Conservation (phyloP, 2,329 filamentous ascomycete species). For the Talaromyces albobiverticillius region DNA sequence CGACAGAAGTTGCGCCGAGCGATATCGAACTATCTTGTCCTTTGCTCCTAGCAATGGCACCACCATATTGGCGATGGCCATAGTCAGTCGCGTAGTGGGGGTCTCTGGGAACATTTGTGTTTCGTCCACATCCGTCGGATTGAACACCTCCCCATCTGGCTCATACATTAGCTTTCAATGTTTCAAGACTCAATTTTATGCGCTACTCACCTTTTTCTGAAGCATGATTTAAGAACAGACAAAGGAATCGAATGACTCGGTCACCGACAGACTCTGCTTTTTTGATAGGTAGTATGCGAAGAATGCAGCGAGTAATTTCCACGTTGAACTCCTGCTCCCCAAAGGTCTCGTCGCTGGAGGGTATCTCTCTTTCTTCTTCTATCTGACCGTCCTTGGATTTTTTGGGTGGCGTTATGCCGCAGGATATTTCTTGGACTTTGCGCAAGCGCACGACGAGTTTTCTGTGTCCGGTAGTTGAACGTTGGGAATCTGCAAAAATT, state of each 20-base stretch:
- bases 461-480: slow-evolving; percentile 82
- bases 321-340: slow-evolving; percentile 83
- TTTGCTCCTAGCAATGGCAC: slow-evolving; percentile 78
- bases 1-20: slow-evolving; percentile 83
- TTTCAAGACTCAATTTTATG: background rate
- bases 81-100: slow-evolving; percentile 75
- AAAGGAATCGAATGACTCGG: slow-evolving; percentile 78
- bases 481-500: slow-evolving; percentile 78
- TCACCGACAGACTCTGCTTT: slow-evolving; percentile 90
- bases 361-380: slow-evolving; percentile 49
- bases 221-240: slow-evolving; percentile 75
- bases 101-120: slow-evolving; percentile 74
- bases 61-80: slow-evolving; percentile 68
- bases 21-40: slow-evolving; percentile 88
- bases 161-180: slow-evolving; percentile 29
- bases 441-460: slow-evolving; percentile 84
- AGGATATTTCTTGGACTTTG: slow-evolving; percentile 85
- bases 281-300: slow-evolving; percentile 80
- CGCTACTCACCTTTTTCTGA: slow-evolving; percentile 52
- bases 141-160: slow-evolving; percentile 65
- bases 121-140: slow-evolving; percentile 62
- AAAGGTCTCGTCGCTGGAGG: slow-evolving; percentile 60
- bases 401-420: slow-evolving; percentile 49
- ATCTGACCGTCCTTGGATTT: slow-evolving; percentile 47
- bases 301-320: slow-evolving; percentile 78